phyloP scores from a whole-genome alignment of 1,139 yeast species.

The Zygosaccharomyces pseudobailii region DNA sequence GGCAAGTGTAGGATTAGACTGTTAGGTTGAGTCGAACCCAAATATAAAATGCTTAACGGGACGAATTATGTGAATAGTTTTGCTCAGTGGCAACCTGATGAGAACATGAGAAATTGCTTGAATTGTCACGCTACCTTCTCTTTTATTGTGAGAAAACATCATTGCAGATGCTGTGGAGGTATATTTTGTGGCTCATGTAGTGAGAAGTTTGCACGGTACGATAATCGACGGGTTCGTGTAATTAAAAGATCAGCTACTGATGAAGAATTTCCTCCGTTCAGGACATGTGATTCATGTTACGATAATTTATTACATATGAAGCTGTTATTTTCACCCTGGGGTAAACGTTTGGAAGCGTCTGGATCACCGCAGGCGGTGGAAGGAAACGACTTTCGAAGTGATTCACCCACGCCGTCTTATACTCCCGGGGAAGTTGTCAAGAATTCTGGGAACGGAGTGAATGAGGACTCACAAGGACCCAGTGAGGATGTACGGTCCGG shows the following conservation, averaged over 20 bases:
- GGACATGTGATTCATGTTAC: conserved; percentile 33
- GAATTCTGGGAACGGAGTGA: conserved; percentile 7
- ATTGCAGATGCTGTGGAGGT: conserved; percentile 55
- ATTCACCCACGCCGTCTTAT: conserved; percentile 2
- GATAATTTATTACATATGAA: conserved; percentile 27
- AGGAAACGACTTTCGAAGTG: conserved; percentile 35
- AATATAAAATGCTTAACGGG: conserved; percentile 7
- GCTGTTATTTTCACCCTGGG: conserved; percentile 21
- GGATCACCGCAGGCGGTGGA: conserved; percentile 35
- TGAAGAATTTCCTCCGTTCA: conserved; percentile 45
- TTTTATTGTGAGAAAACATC: conserved; percentile 77
- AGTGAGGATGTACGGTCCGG: conserved; percentile 16
- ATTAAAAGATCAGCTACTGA: conserved; percentile 64
- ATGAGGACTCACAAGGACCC: conserved; percentile 6
- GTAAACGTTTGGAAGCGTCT: conserved; percentile 11
- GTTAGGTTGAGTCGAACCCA: no score
- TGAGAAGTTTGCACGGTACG: conserved; percentile 27
- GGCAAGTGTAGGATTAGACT: no score
- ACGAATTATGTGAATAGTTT: conserved; percentile 22
- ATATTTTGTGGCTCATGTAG: conserved; percentile 31
- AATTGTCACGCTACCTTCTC: conserved; percentile 57
- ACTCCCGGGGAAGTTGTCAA: conserved; percentile 12
- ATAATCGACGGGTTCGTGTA: conserved; percentile 52
- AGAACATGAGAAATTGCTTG: conserved; percentile 52
- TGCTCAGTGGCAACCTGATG: conserved; percentile 80